Conservation (phyloP, 208 protist genomes). For the Trypanosoma platydactyli region DNA sequence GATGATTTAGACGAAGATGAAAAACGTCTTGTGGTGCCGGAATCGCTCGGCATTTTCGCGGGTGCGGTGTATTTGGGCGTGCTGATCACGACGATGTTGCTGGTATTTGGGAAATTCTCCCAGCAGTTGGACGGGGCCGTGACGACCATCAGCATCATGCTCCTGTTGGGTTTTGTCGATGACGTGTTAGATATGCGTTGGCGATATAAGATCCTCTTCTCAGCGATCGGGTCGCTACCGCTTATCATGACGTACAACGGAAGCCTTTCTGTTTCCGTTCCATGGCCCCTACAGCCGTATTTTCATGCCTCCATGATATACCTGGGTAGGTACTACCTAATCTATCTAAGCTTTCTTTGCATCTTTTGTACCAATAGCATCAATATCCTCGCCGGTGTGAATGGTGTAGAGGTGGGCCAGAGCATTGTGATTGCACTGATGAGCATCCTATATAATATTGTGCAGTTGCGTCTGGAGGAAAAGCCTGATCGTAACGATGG, state of each 20-base stretch:
- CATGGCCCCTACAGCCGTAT: constrained; percentile 45
- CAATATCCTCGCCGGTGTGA: constrained; percentile 99
- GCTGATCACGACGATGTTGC: constrained; percentile 46
- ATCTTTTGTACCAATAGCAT: constrained; percentile 99
- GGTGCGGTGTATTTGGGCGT: constrained; percentile 77
- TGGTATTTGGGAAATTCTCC: constrained; percentile 28
- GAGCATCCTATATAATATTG: constrained; percentile 93
- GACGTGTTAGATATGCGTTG: constrained; percentile 99
- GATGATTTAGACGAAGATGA: constrained; percentile 22
- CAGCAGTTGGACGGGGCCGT: constrained; percentile 88
- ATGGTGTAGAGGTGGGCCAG: constrained; percentile 98
- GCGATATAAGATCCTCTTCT: constrained; percentile 98
- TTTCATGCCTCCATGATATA: constrained; percentile 47
- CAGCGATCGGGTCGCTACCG: constrained; percentile 94
- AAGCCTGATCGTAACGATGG: constrained; percentile 14
- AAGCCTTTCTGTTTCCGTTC: constrained; percentile 87
- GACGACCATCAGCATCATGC: constrained; percentile 96
- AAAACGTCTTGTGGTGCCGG: constrained; percentile 51
- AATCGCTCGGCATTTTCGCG: constrained; percentile 78
- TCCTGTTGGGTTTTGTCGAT: constrained; percentile 99
- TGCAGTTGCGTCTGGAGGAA: constrained; percentile 81
- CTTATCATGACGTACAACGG: constrained; percentile 93
- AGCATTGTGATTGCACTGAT: constrained; percentile 94
- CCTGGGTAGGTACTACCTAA: constrained; percentile 93
- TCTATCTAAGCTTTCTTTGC: constrained; percentile 96